Evolutionary conservation across 1,284 basidiomycete genomes (phyloP).

Genomic region (Heterobasidion annosum): DNA sequence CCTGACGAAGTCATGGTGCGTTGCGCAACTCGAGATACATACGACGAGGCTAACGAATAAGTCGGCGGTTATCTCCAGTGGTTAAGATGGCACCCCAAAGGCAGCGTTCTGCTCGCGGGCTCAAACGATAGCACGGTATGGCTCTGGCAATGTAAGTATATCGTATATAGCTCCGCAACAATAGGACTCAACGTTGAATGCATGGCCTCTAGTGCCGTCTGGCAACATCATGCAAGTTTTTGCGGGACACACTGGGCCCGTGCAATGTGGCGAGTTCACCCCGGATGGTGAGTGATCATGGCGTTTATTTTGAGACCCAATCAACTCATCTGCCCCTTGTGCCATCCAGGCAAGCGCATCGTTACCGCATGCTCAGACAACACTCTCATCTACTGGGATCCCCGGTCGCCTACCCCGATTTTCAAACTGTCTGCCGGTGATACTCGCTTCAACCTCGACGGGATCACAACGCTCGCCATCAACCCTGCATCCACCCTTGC

Average conservation of each 20-base stretch:
- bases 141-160: conserved; percentile 85
- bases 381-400: conserved; percentile 88
- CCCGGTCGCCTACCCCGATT: conserved; percentile 66
- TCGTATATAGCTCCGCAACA: background rate
- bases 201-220: conserved; percentile 63
- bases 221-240: conserved; percentile 96
- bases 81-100: conserved; percentile 95
- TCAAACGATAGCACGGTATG: conserved; percentile 94
- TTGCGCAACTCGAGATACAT: conserved; percentile 7
- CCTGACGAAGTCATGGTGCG: conserved; percentile 92
- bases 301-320: background rate
- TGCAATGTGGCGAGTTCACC: conserved; percentile 88
- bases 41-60: background rate
- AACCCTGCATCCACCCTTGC: conserved; percentile 82
- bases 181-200: background rate
- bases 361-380: conserved; percentile 85
- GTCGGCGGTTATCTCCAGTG: conserved; percentile 43
- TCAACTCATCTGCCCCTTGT: conserved; percentile 3
- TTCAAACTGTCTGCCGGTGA: conserved; percentile 74
- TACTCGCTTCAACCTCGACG: conserved; percentile 69
- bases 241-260: conserved; percentile 80
- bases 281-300: conserved; percentile 59
- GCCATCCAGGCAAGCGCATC: conserved; percentile 67
- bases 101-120: conserved; percentile 82
- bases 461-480: conserved; percentile 82